Base-by-base conservation (phyloP, 306 rosid species). In the Mucuna pruriens region DNA sequence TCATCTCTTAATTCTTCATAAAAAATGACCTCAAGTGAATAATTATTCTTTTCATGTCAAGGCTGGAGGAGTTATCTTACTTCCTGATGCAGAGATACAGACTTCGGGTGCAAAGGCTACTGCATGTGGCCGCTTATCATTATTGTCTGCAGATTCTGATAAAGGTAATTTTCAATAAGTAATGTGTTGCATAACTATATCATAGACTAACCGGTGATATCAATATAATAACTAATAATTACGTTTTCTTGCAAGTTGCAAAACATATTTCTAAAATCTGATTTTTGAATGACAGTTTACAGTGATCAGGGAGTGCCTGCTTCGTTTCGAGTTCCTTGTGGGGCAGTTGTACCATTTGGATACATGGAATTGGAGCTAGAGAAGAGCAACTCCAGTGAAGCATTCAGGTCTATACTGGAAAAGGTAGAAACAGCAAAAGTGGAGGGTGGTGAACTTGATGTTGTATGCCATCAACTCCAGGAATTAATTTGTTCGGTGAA, bases 51-150 rank as follows among this genome's bases (percentile, higher is more conserved):
- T 74, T 55, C 76, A 82, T 72, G 39, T 86, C 80, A 60, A 95
- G 98, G 93, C 89, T 49, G 88, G 92, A 46, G 89, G 88, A 84
- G 86, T 95, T 83, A 73, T 95, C 81, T 78, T 81, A 78, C 97
- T 91, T 82, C 89, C 93, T 77, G 90, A 89, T 90, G 98, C 98
- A 29, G 90, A 81, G 64, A 81, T 88, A 55, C 78, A 85, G 75
- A 87, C 89, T 89, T 91, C 96, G 7, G 99, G 99, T 22, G 94
- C 98, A 64, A 95, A 95, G 87, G 98, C 99, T 71, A 90, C 98
- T n/a, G 89, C 97, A 23, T 95, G 99, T 77, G 91, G 97, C 79
- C 89, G 66, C 81, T 86, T 95, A 82, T 88, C 96, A 65, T 90
- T 93, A 46, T 85, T 95, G 86, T 92, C 99, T 17, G 78, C 89